Base-by-base conservation (phyloP, 352 stramenopile species). In the Globisporangium orthogonon region DNA sequence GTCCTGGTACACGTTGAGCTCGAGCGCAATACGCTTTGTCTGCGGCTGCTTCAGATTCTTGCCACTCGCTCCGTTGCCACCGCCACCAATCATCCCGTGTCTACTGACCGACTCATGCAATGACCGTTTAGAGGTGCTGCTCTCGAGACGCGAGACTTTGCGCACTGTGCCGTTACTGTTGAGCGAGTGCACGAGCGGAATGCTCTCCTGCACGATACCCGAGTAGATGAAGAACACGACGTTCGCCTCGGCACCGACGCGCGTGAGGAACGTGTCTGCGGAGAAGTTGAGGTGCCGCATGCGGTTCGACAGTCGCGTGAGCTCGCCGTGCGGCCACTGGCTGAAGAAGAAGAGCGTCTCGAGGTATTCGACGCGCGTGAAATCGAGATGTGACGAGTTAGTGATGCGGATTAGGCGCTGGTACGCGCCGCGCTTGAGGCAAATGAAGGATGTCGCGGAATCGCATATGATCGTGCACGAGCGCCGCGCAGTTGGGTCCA, bases 321-420 rank as follows among this genome's bases (percentile, higher is more conserved):
- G 76, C 31, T 91, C 78, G 18, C 71, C 73, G 37, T 93, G 83
- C 13, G 76, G 78, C 83, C 83, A 94, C 3, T 60, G 56, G n/a
- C 83, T 75, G 29, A 94, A 91, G 58, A 87, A 90, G 39, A 80
- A 89, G 30, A 91, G 73, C 37, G 83, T 89, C 56, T 93, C 78
- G 30, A 93, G 66, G 46, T 87, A 90, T 59, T 93, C 83, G n/a
- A 84, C 71, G 51, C 86, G 79, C 2, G 83, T 94, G 31, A 91
- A 94, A 45, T 89, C 80, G 15, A 94, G 66, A 31, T 88, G 75
- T 31, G 76, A 82, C 18, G 82, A 91, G 54, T 94, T 91, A 2
- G 76, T 88, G 44, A 90, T 86, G 3, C 83, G 83, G 18, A 91
- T 87, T 2, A 94, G 61, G 0, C 83, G 81, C 57, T 94, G 83